Base-by-base conservation (phyloP, 495 filamentous ascomycete genomes). In the Gamarada debralockiae region DNA sequence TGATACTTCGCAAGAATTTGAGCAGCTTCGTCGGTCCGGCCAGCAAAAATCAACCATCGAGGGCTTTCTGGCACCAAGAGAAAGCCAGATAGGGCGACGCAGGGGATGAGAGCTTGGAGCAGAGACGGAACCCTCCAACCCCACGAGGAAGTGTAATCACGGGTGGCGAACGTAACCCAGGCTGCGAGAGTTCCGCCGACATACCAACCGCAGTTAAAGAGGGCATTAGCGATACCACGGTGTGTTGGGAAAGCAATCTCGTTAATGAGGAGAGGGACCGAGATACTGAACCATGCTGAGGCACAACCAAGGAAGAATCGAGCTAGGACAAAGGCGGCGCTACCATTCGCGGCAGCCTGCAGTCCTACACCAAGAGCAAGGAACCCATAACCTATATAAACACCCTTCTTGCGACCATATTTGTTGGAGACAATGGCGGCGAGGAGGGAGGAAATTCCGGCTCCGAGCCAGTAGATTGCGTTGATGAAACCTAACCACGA, bases 31-130 rank as follows among this genome's bases (percentile, higher is more conserved):
- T 80, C 73, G 34, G 79, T 65, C 23, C 82, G 80, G 37, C 81
- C 82, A 46, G 81, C 78, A 33, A 78, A 79, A n/a, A 89, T 72
- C 10, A 90, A 71, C 74, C 83, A 90, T 47, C 87, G 78, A 14
- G 87, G 87, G 0, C 85, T 89, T 61, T 90, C 87, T 0, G 86
- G 87, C 12, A 20, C 3, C 41, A 44, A 12, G 7, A 44, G n/a
- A n/a, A n/a, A n/a, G n/a, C n/a, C n/a, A n/a, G n/a, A n/a, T n/a
- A n/a, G n/a, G n/a, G n/a, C n/a, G n/a, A n/a, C n/a, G n/a, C n/a
- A n/a, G n/a, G n/a, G n/a, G n/a, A n/a, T n/a, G n/a, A n/a, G n/a
- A n/a, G n/a, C n/a, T n/a, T n/a, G n/a, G n/a, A n/a, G n/a, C n/a
- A n/a, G n/a, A n/a, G n/a, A n/a, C n/a, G n/a, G n/a, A n/a, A n/a